Conservation (phyloP, 768 basidiomycete genomes). For the Lactarius hengduanensis region DNA sequence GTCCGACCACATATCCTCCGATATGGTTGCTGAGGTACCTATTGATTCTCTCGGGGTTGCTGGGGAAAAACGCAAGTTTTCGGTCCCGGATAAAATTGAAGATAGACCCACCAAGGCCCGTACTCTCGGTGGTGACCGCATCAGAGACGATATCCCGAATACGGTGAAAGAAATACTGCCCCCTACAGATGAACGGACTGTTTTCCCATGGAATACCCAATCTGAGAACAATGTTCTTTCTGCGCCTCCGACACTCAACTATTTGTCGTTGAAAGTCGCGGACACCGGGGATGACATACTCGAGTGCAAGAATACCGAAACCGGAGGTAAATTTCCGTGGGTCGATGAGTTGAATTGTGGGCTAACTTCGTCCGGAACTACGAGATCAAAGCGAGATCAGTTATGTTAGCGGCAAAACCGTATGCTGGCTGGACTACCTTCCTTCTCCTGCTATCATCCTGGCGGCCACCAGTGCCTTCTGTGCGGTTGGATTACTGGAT, state of each 20-base stretch:
- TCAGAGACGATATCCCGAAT: constrained; percentile 44
- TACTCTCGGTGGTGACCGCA: constrained; percentile 70
- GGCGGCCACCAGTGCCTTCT: constrained; percentile 62
- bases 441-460: constrained; percentile 67
- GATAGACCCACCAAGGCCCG: constrained; percentile 41
- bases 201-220: neutral
- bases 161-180: constrained; percentile 52
- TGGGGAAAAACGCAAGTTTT: constrained; percentile 54
- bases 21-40: constrained; percentile 56
- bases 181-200: neutral
- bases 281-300: constrained; percentile 70
- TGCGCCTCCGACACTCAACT: constrained; percentile 48
- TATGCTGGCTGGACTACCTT: constrained; percentile 89
- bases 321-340: constrained; percentile 45
- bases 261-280: constrained; percentile 49
- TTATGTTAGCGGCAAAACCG: constrained; percentile 61
- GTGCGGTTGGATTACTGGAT: constrained; percentile 77
- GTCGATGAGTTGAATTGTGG: constrained; percentile 6
- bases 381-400: constrained; percentile 67
- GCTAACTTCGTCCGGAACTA: neutral
- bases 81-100: constrained; percentile 41
- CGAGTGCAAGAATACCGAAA: constrained; percentile 77
- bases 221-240: constrained; percentile 25
- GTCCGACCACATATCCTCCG: constrained; percentile 30
- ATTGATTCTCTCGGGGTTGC: constrained; percentile 39